Percentiles rank a stretch among this genome's conserved stretches.
phyloP scores from a whole-genome alignment of 129 eudicot genomes.

The Arctium lappa region DNA sequence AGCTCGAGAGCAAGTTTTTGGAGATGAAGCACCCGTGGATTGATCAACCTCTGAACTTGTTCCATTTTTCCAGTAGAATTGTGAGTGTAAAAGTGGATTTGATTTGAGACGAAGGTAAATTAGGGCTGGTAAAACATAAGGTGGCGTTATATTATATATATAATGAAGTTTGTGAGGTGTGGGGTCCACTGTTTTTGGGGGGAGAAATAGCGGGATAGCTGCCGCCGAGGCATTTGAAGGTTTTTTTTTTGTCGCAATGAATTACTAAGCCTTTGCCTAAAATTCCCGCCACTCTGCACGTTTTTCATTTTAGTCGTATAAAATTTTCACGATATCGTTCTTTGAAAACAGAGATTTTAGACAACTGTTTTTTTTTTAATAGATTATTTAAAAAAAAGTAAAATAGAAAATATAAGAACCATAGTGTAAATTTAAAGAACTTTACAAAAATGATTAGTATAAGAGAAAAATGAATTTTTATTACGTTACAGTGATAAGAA shows the following conservation, averaged over 20 bases:
- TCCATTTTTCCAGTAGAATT: conserved; percentile 4
- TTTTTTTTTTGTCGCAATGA: background rate
- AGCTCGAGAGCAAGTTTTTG: conserved; percentile 85
- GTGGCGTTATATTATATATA: background rate
- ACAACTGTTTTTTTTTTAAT: too few relatives aligned
- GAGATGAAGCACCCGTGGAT: conserved; percentile 70
- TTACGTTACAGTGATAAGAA: too few relatives aligned
- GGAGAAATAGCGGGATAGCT: conserved; percentile 25
- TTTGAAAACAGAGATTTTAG: too few relatives aligned
- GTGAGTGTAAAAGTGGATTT: background rate
- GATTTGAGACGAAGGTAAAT: background rate
- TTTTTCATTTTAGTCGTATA: too few relatives aligned
- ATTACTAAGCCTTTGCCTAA: too few relatives aligned
- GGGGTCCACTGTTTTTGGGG: background rate
- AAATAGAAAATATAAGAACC: too few relatives aligned
- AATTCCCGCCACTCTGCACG: too few relatives aligned
- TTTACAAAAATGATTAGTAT: too few relatives aligned
- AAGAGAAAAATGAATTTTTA: too few relatives aligned
- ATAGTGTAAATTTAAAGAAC: too few relatives aligned
- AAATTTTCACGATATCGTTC: too few relatives aligned
- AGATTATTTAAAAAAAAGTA: too few relatives aligned
- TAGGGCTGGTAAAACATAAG: background rate
- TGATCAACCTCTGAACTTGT: conserved; percentile 37
- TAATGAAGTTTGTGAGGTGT: background rate
- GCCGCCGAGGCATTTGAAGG: conserved; percentile 28